Percentiles rank a stretch among this genome's conserved stretches.
phyloP scores from a whole-genome alignment of 768 basidiomycete species.

The Ramaria rubella region DNA sequence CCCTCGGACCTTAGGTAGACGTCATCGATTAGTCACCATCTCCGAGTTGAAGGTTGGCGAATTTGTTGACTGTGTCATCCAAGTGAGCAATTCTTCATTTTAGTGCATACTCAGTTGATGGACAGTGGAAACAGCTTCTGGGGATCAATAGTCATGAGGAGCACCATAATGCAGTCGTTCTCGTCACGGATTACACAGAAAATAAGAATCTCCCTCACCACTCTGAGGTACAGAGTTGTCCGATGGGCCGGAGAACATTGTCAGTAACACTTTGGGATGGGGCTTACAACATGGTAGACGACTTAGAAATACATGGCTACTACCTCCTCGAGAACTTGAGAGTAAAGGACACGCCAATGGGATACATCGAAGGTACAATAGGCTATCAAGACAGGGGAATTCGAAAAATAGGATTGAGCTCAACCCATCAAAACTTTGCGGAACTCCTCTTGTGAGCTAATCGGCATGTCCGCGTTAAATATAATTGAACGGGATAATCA shows the following conservation, averaged over 20 bases:
- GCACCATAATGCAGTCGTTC: constrained; percentile 31
- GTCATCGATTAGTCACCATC: neutral
- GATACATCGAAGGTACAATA: neutral
- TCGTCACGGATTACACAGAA: constrained; percentile 61
- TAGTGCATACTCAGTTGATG: neutral
- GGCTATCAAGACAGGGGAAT: constrained; percentile 21
- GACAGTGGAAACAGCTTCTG: neutral
- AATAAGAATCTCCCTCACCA: constrained; percentile 37
- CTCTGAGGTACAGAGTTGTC: constrained; percentile 31
- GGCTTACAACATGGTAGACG: constrained; percentile 36
- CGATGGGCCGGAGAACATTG: constrained; percentile 39
- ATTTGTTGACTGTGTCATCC: constrained; percentile 9
- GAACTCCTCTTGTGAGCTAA: constrained; percentile 39
- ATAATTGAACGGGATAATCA: neutral
- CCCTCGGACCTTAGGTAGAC: neutral
- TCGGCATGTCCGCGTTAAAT: constrained; percentile 26
- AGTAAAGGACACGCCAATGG: constrained; percentile 25
- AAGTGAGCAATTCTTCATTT: neutral
- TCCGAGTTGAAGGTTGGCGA: neutral
- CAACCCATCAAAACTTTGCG: constrained; percentile 33
- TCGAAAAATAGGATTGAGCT: constrained; percentile 34
- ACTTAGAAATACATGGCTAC: constrained; percentile 34
- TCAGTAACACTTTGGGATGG: constrained; percentile 45
- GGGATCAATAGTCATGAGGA: neutral
- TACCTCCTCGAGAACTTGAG: constrained; percentile 48